Conservation (phyloP, 345 rosid genomes). For the Euphorbia tirucalli region DNA sequence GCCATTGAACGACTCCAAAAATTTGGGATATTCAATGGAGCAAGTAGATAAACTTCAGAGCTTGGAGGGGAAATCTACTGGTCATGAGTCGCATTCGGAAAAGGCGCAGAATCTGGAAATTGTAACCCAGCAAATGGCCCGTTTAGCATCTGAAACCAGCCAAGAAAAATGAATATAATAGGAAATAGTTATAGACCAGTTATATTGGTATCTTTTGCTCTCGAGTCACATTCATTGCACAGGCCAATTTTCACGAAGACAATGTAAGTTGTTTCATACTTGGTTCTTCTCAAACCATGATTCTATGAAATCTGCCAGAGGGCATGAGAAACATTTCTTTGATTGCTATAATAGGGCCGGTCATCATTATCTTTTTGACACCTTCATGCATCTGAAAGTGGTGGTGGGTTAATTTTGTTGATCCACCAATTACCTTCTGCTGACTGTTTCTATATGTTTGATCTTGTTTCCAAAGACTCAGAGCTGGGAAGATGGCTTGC, state of each 20-base stretch:
- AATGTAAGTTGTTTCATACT: conserved; percentile 8
- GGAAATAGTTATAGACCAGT: conserved; percentile 4
- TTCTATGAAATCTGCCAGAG: neutral
- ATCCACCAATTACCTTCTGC: conserved; percentile 4
- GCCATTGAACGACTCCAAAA: conserved; percentile 26
- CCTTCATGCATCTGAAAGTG: neutral
- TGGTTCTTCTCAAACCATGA: neutral
- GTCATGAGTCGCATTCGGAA: conserved; percentile 35
- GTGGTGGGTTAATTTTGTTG: neutral
- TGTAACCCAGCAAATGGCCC: conserved; percentile 53
- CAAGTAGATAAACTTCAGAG: conserved; percentile 46
- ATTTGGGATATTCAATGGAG: conserved; percentile 42
- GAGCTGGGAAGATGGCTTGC: conserved; percentile 2
- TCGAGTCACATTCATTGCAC: neutral
- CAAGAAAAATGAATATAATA: neutral
- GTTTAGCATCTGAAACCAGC: conserved; percentile 41
- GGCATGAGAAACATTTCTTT: neutral
- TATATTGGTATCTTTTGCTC: neutral
- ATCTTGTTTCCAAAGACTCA: neutral
- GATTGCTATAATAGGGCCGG: neutral
- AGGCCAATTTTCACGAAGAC: neutral
- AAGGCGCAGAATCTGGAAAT: conserved; percentile 44
- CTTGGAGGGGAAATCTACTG: conserved; percentile 34
- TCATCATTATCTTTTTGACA: neutral
- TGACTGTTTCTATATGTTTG: neutral